phyloP scores from a whole-genome alignment of 345 rosid genomes.

The Brassica cretica region DNA sequence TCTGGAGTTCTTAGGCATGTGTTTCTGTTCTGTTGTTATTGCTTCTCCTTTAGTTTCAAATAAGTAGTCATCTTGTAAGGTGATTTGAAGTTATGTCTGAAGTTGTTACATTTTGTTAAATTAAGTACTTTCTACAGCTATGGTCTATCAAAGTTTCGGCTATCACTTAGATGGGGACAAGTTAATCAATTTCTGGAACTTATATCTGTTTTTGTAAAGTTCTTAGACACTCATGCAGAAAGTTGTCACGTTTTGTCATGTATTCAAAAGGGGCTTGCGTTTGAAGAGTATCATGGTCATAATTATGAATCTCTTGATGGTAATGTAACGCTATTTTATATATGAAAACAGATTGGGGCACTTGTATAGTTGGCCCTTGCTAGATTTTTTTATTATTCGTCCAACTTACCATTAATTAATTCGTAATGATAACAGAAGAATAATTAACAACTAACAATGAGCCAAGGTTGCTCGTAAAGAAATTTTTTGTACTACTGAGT shows the following conservation, averaged over 20 bases:
- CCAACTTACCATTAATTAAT: neutral
- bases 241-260: neutral
- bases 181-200: no score
- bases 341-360: neutral
- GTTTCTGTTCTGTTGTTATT: neutral
- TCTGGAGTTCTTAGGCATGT: neutral
- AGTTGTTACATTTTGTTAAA: neutral
- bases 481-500: neutral
- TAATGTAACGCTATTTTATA: neutral
- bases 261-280: neutral
- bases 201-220: no score
- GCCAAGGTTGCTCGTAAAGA: neutral
- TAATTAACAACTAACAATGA: neutral
- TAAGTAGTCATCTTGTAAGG: neutral
- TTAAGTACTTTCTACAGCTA: no score
- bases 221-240: neutral
- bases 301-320: neutral
- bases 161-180: no score
- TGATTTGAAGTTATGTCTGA: neutral
- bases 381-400: no score
- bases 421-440: neutral
- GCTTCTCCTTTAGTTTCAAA: neutral
- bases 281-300: neutral
- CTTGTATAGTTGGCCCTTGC: neutral
- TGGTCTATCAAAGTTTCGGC: no score